Conservation (phyloP, 192 early-diverging fungal species). For the Kappamyces sp. region DNA sequence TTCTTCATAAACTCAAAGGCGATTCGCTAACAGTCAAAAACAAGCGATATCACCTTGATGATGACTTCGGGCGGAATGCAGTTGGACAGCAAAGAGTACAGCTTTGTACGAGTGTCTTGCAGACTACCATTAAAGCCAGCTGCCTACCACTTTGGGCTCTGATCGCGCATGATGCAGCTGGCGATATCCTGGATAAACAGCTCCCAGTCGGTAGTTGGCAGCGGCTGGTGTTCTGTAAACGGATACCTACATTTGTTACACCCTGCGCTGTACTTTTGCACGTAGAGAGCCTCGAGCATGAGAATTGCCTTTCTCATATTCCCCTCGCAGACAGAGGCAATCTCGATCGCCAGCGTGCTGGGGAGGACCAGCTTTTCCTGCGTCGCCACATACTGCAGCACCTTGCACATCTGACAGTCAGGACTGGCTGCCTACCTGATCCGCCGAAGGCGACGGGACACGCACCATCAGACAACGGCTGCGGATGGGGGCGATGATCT, state of each 20-base stretch:
- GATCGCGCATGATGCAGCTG: conserved; percentile 60
- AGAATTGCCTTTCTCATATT: conserved; percentile 87
- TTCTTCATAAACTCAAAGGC: conserved; percentile 64
- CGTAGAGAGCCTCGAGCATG: conserved; percentile 75
- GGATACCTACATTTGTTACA: conserved; percentile 32
- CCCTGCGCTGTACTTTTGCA: conserved; percentile 19
- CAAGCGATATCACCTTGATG: conserved; percentile 54
- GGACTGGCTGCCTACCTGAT: conserved; percentile 52
- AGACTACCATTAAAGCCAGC: conserved; percentile 36
- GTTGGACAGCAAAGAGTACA: conserved; percentile 86
- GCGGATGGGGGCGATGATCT: conserved; percentile 88
- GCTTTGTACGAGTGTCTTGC: conserved; percentile 58
- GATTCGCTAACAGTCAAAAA: conserved; percentile 42
- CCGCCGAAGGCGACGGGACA: conserved; percentile 68
- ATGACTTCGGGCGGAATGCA: conserved; percentile 82
- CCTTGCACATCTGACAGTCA: conserved; percentile 41
- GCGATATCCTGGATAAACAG: conserved; percentile 66
- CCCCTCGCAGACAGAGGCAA: conserved; percentile 67
- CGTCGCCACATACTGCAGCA: conserved; percentile 70
- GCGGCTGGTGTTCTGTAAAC: conserved; percentile 41
- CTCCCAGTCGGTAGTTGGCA: conserved; percentile 85
- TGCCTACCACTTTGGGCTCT: conserved; percentile 63
- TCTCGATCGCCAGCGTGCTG: conserved; percentile 47
- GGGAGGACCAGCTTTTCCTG: conserved; percentile 72
- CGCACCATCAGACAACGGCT: conserved; percentile 87